These are phyloP conservation scores for Rutidosis leptorrhynchoides DNA, from an alignment of 129 eudicot species.

Conservation along the genomic window DNA sequence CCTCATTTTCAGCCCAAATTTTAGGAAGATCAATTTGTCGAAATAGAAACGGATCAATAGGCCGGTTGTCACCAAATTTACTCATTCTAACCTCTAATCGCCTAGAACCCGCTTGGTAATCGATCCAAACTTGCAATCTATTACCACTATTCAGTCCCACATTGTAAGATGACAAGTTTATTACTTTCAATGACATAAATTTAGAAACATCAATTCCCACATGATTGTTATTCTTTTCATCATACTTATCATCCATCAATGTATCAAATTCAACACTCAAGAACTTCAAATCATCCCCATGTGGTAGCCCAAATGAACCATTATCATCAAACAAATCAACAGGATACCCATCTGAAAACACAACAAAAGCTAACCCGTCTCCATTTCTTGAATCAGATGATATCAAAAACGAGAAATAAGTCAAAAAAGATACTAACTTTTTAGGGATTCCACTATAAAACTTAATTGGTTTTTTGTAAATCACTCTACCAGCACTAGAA, in stretches of 20 bases:
- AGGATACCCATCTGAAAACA: conserved; percentile 54
- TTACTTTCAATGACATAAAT: conserved; percentile 50
- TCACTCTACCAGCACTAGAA: conserved; percentile 56
- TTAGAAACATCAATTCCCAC: conserved; percentile 55
- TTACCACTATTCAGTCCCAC: conserved; percentile 53
- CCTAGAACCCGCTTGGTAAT: conserved; percentile 60
- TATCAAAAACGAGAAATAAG: conserved; percentile 61
- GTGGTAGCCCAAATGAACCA: conserved; percentile 52
- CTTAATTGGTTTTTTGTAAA: conserved; percentile 56
- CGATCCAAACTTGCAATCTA: conserved; percentile 80
- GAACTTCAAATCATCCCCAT: conserved; percentile 31
- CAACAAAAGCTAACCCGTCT: conserved; percentile 71
- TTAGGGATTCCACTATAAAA: conserved; percentile 37
- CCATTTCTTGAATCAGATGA: conserved; percentile 39
- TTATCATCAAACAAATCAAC: conserved; percentile 42
- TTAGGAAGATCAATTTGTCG: conserved; percentile 49
- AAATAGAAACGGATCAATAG: conserved; percentile 54
- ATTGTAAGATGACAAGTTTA: conserved; percentile 46
- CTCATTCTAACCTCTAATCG: conserved; percentile 62
- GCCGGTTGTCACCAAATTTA: conserved; percentile 48
- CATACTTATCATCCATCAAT: conserved; percentile 42
- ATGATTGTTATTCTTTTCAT: conserved; percentile 66
- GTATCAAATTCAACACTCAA: conserved; percentile 76
- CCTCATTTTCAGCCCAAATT: conserved; percentile 51
- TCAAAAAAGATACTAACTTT: conserved; percentile 60